These are phyloP conservation scores for Starmerella asiatica DNA, from an alignment of 805 yeast species.

Conservation along the genomic window DNA sequence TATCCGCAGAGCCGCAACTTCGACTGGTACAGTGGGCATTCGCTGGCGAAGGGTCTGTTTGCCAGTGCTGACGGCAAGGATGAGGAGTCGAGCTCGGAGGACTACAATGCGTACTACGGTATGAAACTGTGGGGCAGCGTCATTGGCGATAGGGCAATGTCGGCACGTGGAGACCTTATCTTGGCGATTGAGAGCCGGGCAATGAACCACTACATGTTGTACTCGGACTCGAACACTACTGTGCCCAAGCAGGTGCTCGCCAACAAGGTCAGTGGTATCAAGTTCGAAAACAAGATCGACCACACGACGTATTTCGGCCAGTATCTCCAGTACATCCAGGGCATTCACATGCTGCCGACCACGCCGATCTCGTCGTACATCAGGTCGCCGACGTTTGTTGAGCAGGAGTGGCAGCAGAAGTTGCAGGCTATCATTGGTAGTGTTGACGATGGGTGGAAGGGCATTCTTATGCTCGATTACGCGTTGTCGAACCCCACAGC, in stretches of 20 bases:
- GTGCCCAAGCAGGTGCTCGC: conserved; percentile 39
- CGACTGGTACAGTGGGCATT: conserved; percentile 63
- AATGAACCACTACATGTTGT: conserved; percentile 44
- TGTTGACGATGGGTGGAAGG: conserved; percentile 50
- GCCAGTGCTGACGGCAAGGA: conserved; percentile 55
- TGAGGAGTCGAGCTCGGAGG: conserved; percentile 61
- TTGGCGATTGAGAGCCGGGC: conserved; percentile 42
- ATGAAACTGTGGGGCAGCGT: conserved; percentile 58
- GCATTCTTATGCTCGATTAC: conserved; percentile 50
- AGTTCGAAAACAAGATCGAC: conserved; percentile 58
- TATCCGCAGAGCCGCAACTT: conserved; percentile 56
- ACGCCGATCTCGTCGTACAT: conserved; percentile 49
- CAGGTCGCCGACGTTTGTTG: conserved; percentile 38
- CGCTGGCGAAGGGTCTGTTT: conserved; percentile 60
- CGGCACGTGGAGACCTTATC: conserved; percentile 44
- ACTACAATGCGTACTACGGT: conserved; percentile 53
- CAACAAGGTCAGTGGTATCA: conserved; percentile 55
- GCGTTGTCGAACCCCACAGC: conserved; percentile 55
- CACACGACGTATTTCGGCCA: conserved; percentile 61
- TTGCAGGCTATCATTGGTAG: conserved; percentile 31
- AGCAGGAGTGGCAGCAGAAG: conserved; percentile 46
- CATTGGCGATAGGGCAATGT: conserved; percentile 40
- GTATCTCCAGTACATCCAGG: conserved; percentile 51
- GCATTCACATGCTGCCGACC: conserved; percentile 65
- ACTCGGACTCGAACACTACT: conserved; percentile 34